Percentiles rank a stretch among this genome's conserved stretches.
phyloP scores from a whole-genome alignment of 2,329 filamentous ascomycete genomes.

The Pyricularia grisea region DNA sequence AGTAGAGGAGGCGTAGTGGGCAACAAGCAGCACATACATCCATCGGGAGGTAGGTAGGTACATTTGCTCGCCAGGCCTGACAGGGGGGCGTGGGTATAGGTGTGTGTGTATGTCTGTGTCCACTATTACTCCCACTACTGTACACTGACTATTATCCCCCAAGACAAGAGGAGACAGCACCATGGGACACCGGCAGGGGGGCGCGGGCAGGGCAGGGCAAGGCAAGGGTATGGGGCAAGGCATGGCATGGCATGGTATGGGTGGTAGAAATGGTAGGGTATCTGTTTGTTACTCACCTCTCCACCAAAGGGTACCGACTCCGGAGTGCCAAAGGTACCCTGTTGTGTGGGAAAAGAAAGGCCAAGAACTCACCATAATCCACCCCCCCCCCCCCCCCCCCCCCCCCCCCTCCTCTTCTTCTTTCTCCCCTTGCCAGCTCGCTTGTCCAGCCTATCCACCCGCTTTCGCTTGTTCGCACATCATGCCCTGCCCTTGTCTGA shows the following conservation, averaged over 20 bases:
- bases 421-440: not conserved
- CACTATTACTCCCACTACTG: not conserved
- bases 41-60: not conserved
- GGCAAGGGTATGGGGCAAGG: not conserved
- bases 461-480: not conserved
- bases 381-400: not conserved
- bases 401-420: too few relatives aligned
- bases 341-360: not conserved
- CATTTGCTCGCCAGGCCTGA: not conserved
- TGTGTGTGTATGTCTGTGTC: not conserved
- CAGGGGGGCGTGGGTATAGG: not conserved
- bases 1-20: not conserved
- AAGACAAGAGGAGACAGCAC: not conserved
- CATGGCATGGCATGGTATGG: not conserved
- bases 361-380: not conserved
- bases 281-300: not conserved
- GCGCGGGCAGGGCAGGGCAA: not conserved
- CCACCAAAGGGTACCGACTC: not conserved
- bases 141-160: not conserved
- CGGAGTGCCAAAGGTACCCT: not conserved
- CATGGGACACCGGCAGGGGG: not conserved
- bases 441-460: not conserved
- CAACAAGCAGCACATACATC: not conserved
- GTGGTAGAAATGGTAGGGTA: not conserved
- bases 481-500: not conserved